A percentile compares a stretch with the other conserved stretches of the same genome.
Evolutionary conservation across 352 stramenopile genomes (phyloP).

Genomic region (Phytopythium mirpurense): DNA sequence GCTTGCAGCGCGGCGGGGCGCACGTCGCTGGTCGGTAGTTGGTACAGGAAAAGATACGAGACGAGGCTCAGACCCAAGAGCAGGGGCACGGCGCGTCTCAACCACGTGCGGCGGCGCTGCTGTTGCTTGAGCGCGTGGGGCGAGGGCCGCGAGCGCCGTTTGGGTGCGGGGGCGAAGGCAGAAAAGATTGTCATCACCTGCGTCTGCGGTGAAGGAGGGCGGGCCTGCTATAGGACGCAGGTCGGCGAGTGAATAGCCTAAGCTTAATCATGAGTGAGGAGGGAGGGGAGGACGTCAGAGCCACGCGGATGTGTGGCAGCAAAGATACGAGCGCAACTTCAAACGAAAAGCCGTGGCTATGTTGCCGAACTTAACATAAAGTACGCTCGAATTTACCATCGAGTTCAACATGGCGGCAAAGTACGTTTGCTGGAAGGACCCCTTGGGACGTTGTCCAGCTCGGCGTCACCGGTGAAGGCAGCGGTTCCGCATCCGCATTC

Average conservation of each 20-base stretch:
- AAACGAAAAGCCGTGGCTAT: not conserved
- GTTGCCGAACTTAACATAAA: not conserved
- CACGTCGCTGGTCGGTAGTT: constrained; percentile 13
- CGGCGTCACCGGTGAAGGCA: too few species aligned
- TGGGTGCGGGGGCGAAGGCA: constrained; percentile 12
- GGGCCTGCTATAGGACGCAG: too few species aligned
- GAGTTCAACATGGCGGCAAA: too few species aligned
- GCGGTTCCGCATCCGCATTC: too few species aligned
- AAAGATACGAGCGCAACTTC: not conserved
- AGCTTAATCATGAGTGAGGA: too few species aligned
- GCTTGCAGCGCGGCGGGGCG: constrained; percentile 6
- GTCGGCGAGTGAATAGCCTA: too few species aligned
- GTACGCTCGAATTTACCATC: not conserved
- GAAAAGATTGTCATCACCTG: constrained; percentile 32
- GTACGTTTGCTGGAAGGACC: too few species aligned
- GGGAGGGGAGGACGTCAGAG: not conserved
- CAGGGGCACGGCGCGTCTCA: constrained; percentile 24
- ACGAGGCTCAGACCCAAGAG: constrained; percentile 33
- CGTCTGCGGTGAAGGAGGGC: not conserved
- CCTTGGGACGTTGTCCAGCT: too few species aligned
- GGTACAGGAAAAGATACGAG: constrained; percentile 34
- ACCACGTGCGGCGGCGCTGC: constrained; percentile 15
- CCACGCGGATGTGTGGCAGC: not conserved
- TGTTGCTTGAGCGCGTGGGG: not conserved
- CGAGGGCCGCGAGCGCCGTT: constrained; percentile 5